Evolutionary conservation across 768 basidiomycete genomes (phyloP), one percentile per base, ranked within the genome.

Genomic region (Trametes cinnabarina): DNA sequence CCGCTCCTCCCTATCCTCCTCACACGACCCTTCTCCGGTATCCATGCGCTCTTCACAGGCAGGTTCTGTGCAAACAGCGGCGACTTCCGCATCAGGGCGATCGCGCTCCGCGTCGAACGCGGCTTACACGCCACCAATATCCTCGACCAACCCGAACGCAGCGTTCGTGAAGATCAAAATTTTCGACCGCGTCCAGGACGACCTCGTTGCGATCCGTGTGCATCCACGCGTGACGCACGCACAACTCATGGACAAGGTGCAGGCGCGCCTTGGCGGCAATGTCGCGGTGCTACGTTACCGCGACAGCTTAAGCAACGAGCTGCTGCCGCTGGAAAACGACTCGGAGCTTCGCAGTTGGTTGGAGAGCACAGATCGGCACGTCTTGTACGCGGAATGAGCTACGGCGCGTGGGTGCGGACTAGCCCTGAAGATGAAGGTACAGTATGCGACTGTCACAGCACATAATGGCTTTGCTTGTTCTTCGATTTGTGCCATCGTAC

Each of bases 121-220:
- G 3, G 66, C 83, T 51, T 90, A 84, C 66, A 82, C 76, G 28
- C 89, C 90, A 11, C 78, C 86, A 20, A 88, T 92, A 65, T 92
- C 90, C 48, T 83, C 86, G 17, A 82, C 81, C 43, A 90, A 90
- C 61, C 84, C 86, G 5, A 87, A 91, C 67, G 85, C 87, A 14
- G 90, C 95, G 22, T 98, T 94, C 73, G 82, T 98, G 64, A 99
- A 98, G 76, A 97, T 99, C 76, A 99, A 99, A 76, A 93, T 99
- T 43, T 97, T 97, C 71, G 92, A 97, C 74, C 84, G 91, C 37
- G 80, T 88, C 55, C 88, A 93, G 23, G 95, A 98, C 69, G 97
- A 99, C 71, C 77, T 98, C 53, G 94, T 98, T 62, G 97, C 97
- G 4, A 97, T 98, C 55, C 87, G 97, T 14, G 96, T 98, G 26